A percentile compares a stretch with the other conserved stretches of the same genome.
Evolutionary conservation across 2,329 filamentous ascomycete genomes (phyloP).

Genomic region (Plectosphaerella plurivora): DNA sequence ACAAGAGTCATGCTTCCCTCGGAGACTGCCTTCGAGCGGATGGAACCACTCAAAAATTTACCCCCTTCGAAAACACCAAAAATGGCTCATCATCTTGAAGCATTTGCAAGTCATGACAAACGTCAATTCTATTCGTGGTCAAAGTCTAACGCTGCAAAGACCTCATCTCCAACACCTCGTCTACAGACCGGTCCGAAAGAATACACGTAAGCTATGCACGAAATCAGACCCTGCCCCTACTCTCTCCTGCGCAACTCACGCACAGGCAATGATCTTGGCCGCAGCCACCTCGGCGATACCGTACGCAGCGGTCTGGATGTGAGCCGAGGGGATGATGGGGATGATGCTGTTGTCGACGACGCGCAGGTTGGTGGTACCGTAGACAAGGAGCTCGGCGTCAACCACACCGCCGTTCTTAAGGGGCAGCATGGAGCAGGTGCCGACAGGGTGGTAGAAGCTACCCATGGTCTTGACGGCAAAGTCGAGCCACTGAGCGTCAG

Average conservation of each 20-base stretch:
- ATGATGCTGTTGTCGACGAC: constrained; percentile 38
- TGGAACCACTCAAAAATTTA: too few species aligned
- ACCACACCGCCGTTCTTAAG: constrained; percentile 34
- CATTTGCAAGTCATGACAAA: too few species aligned
- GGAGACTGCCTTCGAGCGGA: too few species aligned
- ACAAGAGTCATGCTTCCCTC: too few species aligned
- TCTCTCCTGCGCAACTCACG: not conserved
- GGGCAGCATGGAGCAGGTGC: constrained; percentile 35
- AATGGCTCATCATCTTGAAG: too few species aligned
- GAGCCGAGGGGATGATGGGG: constrained; percentile 36
- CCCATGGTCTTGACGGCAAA: constrained; percentile 4
- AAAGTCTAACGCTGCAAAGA: too few species aligned
- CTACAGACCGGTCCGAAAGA: too few species aligned
- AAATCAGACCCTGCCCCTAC: too few species aligned
- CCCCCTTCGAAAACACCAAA: too few species aligned
- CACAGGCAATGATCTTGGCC: constrained; percentile 5
- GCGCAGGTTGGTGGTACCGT: constrained; percentile 36
- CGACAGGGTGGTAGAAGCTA: constrained; percentile 28
- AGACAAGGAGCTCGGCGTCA: constrained; percentile 30
- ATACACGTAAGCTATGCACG: too few species aligned
- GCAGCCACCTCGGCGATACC: constrained; percentile 37
- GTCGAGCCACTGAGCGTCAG: constrained; percentile 5
- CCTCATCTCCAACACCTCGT: too few species aligned
- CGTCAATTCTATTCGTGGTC: too few species aligned
- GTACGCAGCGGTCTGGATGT: constrained; percentile 42